Evolutionary conservation across 345 rosid genomes (phyloP).

Genomic region (thale cress (Arabidopsis thaliana)): DNA sequence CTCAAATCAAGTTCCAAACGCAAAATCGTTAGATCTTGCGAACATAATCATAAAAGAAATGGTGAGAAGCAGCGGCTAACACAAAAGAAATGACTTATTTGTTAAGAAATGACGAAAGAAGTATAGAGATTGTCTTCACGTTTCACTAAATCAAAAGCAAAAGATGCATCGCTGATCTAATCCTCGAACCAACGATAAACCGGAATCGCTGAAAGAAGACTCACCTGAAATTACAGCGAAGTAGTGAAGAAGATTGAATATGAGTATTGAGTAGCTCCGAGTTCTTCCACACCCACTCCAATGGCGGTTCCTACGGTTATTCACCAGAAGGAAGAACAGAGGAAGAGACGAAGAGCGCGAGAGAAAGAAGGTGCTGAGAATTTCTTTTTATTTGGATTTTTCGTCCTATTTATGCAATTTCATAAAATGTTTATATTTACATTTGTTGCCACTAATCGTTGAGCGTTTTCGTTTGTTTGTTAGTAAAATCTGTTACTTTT

Average conservation of each 20-base stretch:
- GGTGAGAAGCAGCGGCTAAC: background rate
- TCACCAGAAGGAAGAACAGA: constrained; percentile 12
- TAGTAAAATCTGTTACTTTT: background rate
- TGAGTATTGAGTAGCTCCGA: constrained; percentile 25
- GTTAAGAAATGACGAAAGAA: background rate
- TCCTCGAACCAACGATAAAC: too few species aligned
- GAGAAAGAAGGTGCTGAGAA: background rate
- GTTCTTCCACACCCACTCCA: background rate
- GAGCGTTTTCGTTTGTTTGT: background rate
- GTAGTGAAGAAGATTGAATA: background rate
- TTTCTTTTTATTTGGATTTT: background rate
- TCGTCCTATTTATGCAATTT: background rate
- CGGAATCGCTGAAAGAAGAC: background rate
- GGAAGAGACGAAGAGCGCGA: background rate
- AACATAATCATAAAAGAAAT: background rate
- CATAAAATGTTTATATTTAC: background rate
- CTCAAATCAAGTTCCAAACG: background rate
- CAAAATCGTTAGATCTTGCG: background rate
- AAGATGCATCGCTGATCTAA: background rate
- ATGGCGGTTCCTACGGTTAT: constrained; percentile 30
- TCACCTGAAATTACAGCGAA: background rate
- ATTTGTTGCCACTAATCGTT: background rate
- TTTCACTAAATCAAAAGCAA: background rate
- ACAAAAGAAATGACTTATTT: background rate
- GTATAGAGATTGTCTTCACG: background rate